Base-by-base conservation (phyloP, 139 green algal species). In the Volvox africanus region DNA sequence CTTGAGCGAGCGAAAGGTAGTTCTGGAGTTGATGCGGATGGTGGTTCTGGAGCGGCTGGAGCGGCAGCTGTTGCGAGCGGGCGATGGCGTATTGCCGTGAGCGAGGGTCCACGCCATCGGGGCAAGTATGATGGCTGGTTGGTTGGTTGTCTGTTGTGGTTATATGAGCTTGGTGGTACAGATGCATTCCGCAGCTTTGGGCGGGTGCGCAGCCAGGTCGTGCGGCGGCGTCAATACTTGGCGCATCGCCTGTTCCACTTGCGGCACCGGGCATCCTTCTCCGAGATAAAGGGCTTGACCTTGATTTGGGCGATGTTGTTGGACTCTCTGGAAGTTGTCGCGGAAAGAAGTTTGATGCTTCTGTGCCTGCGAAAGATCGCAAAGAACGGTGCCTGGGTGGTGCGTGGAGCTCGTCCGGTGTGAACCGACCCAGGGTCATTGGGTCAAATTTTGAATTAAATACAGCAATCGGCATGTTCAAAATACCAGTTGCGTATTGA, bases 351-450 rank as follows among this genome's bases (percentile, higher is more conserved):
- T 55, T 55, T 55, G 44, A 55, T 55, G 44, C 44, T 55, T 55
- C 44, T 55, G 44, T 5, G 44, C 44, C 24, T 73, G 65, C 65
- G 65, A 73, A 73, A 28, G 11, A 73, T 73, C 2, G 65, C 16
- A 30, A 28, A 73, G 65, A 73, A 12, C 65, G 65, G 65, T 73
- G 24, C n/a, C n/a, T n/a, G n/a, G n/a, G n/a, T n/a, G n/a, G n/a
- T 73, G 65, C 24, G 65, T 24, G 65, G 65, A 73, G 16, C 65
- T 73, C 21, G 65, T 62, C 18, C 3, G 13, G 32, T 16, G 78
- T 65, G 37, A 84, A 65, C 32, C 75, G 75, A 81, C 75, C 75
- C 75, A 26, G 75, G 75, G 75, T 81, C 75, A 11, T 79, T 55
- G 44, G 44, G 5, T 55, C 44, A 5, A 14, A 55, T 14, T 5